A percentile compares a stretch with the other conserved stretches of the same genome.
Evolutionary conservation across 257 asterid species (phyloP).

Genomic region (Solanum etuberosum): DNA sequence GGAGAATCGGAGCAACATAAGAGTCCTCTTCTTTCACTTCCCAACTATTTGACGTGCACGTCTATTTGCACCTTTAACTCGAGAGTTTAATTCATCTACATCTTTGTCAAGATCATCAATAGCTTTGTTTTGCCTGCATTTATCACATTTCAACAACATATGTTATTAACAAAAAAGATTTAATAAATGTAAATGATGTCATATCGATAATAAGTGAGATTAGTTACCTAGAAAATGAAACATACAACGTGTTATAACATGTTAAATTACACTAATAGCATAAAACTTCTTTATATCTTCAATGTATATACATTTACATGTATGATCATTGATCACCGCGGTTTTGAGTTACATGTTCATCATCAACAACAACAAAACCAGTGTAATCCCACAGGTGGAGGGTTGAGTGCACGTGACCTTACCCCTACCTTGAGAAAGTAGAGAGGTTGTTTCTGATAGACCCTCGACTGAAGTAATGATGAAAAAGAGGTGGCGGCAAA

Average conservation of each 20-base stretch:
- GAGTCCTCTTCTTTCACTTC: slow-evolving; percentile 20
- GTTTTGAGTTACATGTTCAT: neutral
- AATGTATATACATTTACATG: neutral
- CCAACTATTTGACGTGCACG: slow-evolving; percentile 55
- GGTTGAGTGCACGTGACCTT: neutral
- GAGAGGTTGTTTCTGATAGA: neutral
- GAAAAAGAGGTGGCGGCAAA: neutral
- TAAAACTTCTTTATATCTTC: neutral
- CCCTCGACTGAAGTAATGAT: neutral
- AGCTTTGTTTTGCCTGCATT: slow-evolving; percentile 77
- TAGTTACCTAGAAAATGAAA: neutral
- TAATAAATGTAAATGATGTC: neutral
- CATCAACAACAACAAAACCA: neutral
- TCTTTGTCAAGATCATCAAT: slow-evolving; percentile 66
- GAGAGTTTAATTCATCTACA: slow-evolving; percentile 59
- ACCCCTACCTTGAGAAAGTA: neutral
- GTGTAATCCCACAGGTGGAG: neutral
- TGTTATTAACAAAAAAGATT: neutral
- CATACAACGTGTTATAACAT: neutral
- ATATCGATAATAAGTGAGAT: neutral
- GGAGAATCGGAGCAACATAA: neutral
- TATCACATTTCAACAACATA: neutral
- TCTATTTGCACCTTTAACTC: slow-evolving; percentile 81
- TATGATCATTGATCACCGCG: neutral
- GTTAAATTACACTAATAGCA: neutral